These are phyloP conservation scores for Chalciporus piperatus DNA, from an alignment of 768 basidiomycete genomes.

Conservation along the genomic window DNA sequence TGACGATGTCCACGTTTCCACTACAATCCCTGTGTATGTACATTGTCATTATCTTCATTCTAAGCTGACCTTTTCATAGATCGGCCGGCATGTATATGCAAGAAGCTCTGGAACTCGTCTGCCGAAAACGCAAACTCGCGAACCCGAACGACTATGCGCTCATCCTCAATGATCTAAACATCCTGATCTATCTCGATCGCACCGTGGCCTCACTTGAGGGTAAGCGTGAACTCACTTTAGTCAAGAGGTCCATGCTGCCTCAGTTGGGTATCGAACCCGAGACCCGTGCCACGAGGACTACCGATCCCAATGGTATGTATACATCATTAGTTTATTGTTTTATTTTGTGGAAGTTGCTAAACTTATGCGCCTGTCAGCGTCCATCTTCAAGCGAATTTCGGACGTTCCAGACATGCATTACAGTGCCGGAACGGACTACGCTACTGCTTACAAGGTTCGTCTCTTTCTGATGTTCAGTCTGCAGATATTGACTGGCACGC, in stretches of 20 bases:
- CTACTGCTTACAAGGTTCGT: slow-evolving; percentile 80
- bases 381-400: slow-evolving; percentile 88
- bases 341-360: not conserved
- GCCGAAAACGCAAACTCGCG: slow-evolving; percentile 61
- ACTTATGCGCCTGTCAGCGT: slow-evolving; percentile 48
- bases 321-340: not conserved
- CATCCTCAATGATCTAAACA: slow-evolving; percentile 55
- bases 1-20: slow-evolving; percentile 82
- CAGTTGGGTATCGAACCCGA: slow-evolving; percentile 68
- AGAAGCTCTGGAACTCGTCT: slow-evolving; percentile 86
- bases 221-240: slow-evolving; percentile 76
- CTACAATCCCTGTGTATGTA: slow-evolving; percentile 87
- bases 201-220: slow-evolving; percentile 96
- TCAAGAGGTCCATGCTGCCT: slow-evolving; percentile 74
- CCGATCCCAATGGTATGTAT: slow-evolving; percentile 86
- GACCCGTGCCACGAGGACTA: slow-evolving; percentile 65
- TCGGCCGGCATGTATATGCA: slow-evolving; percentile 96
- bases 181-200: slow-evolving; percentile 86
- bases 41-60: not conserved
- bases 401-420: slow-evolving; percentile 58
- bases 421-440: slow-evolving; percentile 69
- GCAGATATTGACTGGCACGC: not conserved
- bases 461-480: not conserved
- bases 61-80: slow-evolving; percentile 32
- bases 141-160: slow-evolving; percentile 83